Conservation (phyloP, 148 eudicot species). For the Rhododendron mucronatum region DNA sequence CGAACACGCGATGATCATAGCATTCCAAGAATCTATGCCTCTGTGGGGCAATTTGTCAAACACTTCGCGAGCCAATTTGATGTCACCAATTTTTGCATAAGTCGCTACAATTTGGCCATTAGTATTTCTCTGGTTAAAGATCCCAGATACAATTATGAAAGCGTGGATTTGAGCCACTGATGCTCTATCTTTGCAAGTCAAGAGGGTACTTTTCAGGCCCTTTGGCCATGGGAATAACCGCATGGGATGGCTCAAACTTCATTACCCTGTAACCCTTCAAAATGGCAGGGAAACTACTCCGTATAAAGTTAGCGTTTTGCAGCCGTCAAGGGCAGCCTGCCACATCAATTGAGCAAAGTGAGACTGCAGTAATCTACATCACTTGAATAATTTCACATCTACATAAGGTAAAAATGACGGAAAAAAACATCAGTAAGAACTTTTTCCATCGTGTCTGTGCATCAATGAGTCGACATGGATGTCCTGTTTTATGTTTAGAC, state of each 20-base stretch:
- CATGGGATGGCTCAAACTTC: conserved; percentile 10
- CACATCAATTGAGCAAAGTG: too few relatives aligned
- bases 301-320: too few relatives aligned
- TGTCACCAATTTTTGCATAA: conserved; percentile 41
- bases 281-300: too few relatives aligned
- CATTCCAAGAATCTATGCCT: conserved; percentile 64
- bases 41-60: conserved; percentile 39
- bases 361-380: too few relatives aligned
- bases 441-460: too few relatives aligned
- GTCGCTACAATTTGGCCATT: conserved; percentile 44
- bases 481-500: too few relatives aligned
- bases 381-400: too few relatives aligned
- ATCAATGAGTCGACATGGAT: too few relatives aligned
- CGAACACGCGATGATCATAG: conserved; percentile 52
- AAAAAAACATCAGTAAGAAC: too few relatives aligned
- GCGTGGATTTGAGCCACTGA: conserved; percentile 53
- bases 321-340: too few relatives aligned
- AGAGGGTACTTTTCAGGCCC: conserved; percentile 33
- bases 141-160: conserved; percentile 40
- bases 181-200: conserved; percentile 28
- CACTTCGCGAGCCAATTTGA: conserved; percentile 45
- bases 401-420: too few relatives aligned
- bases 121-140: conserved; percentile 27
- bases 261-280: too few relatives aligned
- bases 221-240: conserved; percentile 22